A percentile compares a stretch with the other conserved stretches of the same genome.
Conservation (phyloP, 2,329 filamentous ascomycete genomes). For the Mycosphaerella arachidis region DNA sequence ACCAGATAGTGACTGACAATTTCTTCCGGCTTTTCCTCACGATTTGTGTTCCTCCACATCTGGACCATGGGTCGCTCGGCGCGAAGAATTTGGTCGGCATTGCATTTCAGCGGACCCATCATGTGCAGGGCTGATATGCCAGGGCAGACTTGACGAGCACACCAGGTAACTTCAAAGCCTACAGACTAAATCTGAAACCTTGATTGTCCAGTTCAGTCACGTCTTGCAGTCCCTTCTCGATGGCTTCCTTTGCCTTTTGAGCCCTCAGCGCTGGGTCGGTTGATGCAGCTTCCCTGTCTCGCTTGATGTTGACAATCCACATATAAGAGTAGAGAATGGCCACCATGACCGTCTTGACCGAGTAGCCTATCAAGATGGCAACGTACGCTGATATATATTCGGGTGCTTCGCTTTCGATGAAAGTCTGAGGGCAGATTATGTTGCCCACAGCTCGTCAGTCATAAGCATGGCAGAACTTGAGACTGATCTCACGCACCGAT, state of each 20-base stretch:
- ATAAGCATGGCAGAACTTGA: neutral
- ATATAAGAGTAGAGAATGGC: conserved; percentile 51
- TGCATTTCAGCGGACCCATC: too few species aligned
- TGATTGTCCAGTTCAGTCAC: conserved; percentile 52
- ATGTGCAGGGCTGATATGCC: too few species aligned
- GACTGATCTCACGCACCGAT: neutral
- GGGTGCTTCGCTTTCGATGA: conserved; percentile 12
- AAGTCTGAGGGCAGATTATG: conserved; percentile 13
- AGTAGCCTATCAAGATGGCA: conserved; percentile 51
- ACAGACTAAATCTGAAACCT: conserved; percentile 43
- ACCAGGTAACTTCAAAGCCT: neutral
- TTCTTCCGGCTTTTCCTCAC: too few species aligned
- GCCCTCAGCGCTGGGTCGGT: conserved; percentile 10
- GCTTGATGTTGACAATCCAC: conserved; percentile 49
- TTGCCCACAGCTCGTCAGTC: conserved; percentile 19
- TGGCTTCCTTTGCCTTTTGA: conserved; percentile 45
- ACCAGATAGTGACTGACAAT: too few species aligned
- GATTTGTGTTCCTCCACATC: too few species aligned
- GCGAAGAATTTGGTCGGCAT: too few species aligned
- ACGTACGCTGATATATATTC: conserved; percentile 15
- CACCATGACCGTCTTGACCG: conserved; percentile 47
- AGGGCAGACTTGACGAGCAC: too few species aligned
- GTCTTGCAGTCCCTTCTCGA: conserved; percentile 52
- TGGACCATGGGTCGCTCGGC: too few species aligned
- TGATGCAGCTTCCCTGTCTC: conserved; percentile 43